Base-by-base conservation (phyloP, 2,329 filamentous ascomycete genomes). In the Ceratocystis harringtonii region DNA sequence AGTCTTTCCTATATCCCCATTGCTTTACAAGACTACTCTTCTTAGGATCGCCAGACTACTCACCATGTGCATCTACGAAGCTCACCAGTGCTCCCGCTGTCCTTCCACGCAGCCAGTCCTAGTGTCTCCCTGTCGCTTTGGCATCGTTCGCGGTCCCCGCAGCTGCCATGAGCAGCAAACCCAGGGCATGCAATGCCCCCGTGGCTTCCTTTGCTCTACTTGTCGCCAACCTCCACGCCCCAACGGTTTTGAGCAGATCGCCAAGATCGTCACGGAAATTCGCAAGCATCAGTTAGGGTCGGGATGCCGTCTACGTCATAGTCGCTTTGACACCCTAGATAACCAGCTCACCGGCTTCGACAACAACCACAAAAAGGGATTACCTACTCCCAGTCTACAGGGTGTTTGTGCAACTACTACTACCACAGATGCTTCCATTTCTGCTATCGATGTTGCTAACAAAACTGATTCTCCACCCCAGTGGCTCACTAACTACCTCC, bases 61-160 rank as follows among this genome's bases (percentile, higher is more conserved):
- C 22, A 36, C 44, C 41, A 63, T 63, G 61, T 63, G 61, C 61
- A 58, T 58, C 55, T 58, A 58, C 55, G 10, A 58, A 22, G 55
- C 55, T n/a, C 55, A 58, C 28, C 55, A 58, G 55, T 58, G 55
- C 28, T 58, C 55, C 55, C 15, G 55, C 55, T 58, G 55, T 1
- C 30, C 15, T n/a, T 30, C 15, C 28, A 36, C 19, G 3, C 55
- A 58, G 55, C 55, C 55, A n/a, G 55, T 58, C 17, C 55, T 58
- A n/a, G 17, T n/a, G 25, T 58, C 55, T 25, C 15, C 55, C 19
- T 58, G 55, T 17, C 55, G 55, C 28, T 32, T 58, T 36, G 55
- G 55, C 28, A 58, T 58, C 15, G 55, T 58, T 30, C 55, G 30
- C 55, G 55, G 55, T 8, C 28, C 55, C 55, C 55, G 17, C 7